A percentile compares a stretch with the other conserved stretches of the same genome.
Conservation (phyloP, 768 basidiomycete species). For the Russula olivacea region DNA sequence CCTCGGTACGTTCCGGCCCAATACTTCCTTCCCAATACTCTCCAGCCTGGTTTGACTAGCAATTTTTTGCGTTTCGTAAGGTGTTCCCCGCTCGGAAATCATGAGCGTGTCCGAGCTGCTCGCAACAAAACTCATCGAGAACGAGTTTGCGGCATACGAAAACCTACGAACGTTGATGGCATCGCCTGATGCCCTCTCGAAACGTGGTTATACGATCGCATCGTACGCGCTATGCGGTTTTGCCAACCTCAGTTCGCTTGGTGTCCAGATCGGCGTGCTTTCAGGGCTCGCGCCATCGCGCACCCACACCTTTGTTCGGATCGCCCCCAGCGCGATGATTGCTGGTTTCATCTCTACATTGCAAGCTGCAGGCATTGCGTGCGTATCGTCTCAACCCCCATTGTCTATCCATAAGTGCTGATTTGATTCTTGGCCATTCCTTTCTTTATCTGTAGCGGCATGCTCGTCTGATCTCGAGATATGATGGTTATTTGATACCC, state of each 20-base stretch:
- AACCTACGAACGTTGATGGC: constrained; percentile 45
- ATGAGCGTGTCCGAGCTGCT: constrained; percentile 73
- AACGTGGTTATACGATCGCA: constrained; percentile 73
- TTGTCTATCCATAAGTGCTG: background rate
- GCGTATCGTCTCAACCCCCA: constrained; percentile 27
- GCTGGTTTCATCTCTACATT: constrained; percentile 65
- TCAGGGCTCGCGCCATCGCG: constrained; percentile 63
- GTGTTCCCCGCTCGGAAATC: constrained; percentile 78
- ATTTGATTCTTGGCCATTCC: background rate
- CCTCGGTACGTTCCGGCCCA: constrained; percentile 35
- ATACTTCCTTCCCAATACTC: background rate
- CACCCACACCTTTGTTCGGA: constrained; percentile 60
- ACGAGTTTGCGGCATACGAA: constrained; percentile 77
- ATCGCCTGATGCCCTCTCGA: constrained; percentile 50
- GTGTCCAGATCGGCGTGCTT: constrained; percentile 79
- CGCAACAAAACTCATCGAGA: constrained; percentile 81
- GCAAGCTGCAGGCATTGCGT: constrained; percentile 56
- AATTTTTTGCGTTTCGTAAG: constrained; percentile 30
- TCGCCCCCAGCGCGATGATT: constrained; percentile 63
- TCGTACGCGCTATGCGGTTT: constrained; percentile 89
- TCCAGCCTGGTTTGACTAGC: background rate
- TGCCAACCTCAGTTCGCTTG: constrained; percentile 79
- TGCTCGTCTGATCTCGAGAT: constrained; percentile 32
- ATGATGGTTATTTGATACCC: background rate
- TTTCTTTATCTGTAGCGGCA: constrained; percentile 26